A percentile compares a stretch with the other conserved stretches of the same genome.
These are phyloP conservation scores for Gonapodya prolifera DNA, from an alignment of 192 early-diverging fungal species.

Conservation along the genomic window DNA sequence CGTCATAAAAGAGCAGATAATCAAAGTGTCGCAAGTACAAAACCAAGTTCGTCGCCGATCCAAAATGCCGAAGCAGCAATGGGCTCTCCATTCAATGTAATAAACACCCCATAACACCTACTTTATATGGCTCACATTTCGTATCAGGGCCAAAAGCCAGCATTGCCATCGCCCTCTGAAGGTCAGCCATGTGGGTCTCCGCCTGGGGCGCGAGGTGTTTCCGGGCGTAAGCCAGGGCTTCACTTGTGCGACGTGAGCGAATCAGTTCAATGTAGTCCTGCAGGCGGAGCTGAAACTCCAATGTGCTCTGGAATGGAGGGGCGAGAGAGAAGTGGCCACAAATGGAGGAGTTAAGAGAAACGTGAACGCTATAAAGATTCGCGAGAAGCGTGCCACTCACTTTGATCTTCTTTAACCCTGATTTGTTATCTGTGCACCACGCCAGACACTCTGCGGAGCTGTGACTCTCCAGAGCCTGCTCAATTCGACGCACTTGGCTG, in stretches of 20 bases:
- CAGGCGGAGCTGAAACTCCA: conserved; percentile 91
- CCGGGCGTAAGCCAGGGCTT: conserved; percentile 75
- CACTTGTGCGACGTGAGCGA: conserved; percentile 39
- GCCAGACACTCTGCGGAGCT: conserved; percentile 78
- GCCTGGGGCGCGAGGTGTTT: conserved; percentile 73
- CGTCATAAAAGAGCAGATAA: not conserved
- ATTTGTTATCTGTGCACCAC: conserved; percentile 92
- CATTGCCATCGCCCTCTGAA: conserved; percentile 81
- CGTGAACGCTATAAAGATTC: too few species aligned
- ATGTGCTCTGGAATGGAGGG: conserved; percentile 50
- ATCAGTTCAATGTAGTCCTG: conserved; percentile 93
- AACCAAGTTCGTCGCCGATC: too few species aligned
- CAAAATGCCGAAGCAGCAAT: not conserved
- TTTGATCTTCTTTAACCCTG: conserved; percentile 77
- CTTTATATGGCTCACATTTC: conserved; percentile 66
- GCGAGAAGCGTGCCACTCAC: too few species aligned
- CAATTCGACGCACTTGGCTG: conserved; percentile 62
- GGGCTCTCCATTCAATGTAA: too few species aligned
- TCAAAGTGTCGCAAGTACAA: not conserved
- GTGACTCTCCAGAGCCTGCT: conserved; percentile 57
- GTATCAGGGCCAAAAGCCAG: conserved; percentile 74
- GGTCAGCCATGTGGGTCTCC: conserved; percentile 59
- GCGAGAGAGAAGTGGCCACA: not conserved
- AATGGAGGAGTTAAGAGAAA: too few species aligned
- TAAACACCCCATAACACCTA: too few species aligned